A percentile compares a stretch with the other conserved stretches of the same genome.
Conservation (phyloP, 2,329 filamentous ascomycete genomes). For the Aspergillus sojae region DNA sequence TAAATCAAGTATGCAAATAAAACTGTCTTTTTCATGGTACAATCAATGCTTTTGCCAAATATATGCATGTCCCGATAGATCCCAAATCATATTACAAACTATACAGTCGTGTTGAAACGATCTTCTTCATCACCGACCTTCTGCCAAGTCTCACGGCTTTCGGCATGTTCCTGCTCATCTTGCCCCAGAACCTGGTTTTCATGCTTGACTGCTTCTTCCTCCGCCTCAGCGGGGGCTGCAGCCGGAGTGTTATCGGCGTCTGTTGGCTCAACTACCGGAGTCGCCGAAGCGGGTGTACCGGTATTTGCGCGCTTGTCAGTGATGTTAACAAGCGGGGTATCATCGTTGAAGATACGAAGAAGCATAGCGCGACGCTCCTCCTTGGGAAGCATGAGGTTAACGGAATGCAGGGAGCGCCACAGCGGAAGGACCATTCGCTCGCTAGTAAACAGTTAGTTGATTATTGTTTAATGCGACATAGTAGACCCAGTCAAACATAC, state of each 20-base stretch:
- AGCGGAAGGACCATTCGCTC: slow-evolving; percentile 88
- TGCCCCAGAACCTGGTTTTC: slow-evolving; percentile 44
- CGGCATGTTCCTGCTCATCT: slow-evolving; percentile 45
- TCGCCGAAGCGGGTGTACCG: slow-evolving; percentile 21
- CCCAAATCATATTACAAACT: slow-evolving; percentile 18
- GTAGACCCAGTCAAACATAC: slow-evolving; percentile 29
- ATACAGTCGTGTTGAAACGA: slow-evolving; percentile 52
- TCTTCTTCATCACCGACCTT: slow-evolving; percentile 50
- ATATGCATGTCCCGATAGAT: slow-evolving; percentile 12
- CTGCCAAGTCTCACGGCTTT: slow-evolving; percentile 46
- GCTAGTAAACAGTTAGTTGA: slow-evolving; percentile 34
- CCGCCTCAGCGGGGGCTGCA: slow-evolving; percentile 27
- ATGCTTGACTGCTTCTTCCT: slow-evolving; percentile 40
- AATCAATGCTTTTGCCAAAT: slow-evolving; percentile 10
- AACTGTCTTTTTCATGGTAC: slow-evolving; percentile 1
- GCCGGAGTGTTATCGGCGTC: slow-evolving; percentile 15
- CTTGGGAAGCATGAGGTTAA: slow-evolving; percentile 98
- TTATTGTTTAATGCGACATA: not conserved
- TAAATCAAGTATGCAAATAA: not conserved
- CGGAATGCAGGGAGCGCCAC: slow-evolving; percentile 87
- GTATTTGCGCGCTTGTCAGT: slow-evolving; percentile 32
- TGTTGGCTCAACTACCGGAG: slow-evolving; percentile 12
- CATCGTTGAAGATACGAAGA: slow-evolving; percentile 86
- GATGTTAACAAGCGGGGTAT: slow-evolving; percentile 75
- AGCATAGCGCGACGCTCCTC: slow-evolving; percentile 94